These are phyloP conservation scores for Pseudisothecium myosuroides DNA, from an alignment of 225 moss, liverwort and hornwort species.

Conservation along the genomic window DNA sequence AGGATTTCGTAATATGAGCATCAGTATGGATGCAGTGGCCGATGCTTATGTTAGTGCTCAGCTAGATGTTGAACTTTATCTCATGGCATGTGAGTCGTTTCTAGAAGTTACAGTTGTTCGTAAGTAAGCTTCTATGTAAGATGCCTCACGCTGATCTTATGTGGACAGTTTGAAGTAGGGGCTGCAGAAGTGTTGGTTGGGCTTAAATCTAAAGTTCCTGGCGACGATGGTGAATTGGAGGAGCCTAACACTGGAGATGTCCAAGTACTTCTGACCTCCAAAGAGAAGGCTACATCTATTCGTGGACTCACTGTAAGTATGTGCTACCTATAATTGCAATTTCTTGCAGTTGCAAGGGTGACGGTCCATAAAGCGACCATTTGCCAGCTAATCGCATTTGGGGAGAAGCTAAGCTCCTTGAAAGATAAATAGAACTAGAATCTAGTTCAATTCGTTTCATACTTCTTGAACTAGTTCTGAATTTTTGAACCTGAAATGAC, in stretches of 20 bases:
- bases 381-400: neutral
- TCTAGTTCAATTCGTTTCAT: no score
- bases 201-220: conserved; percentile 75
- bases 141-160: neutral
- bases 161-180: conserved; percentile 62
- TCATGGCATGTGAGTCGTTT: neutral
- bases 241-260: conserved; percentile 72
- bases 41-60: neutral
- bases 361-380: no score
- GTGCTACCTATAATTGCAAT: neutral
- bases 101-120: neutral
- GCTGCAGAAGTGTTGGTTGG: conserved; percentile 81
- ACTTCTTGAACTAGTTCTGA: neutral
- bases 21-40: neutral
- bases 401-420: neutral
- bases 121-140: neutral
- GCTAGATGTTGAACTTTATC: neutral
- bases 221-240: conserved; percentile 79
- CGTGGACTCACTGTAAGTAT: conserved; percentile 65
- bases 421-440: no score
- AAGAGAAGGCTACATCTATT: conserved; percentile 65
- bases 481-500: neutral
- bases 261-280: conserved; percentile 75
- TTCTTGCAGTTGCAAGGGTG: neutral
- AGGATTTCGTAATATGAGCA: neutral